phyloP scores from a whole-genome alignment of 331 rosid genomes.

The Malus hybrid region DNA sequence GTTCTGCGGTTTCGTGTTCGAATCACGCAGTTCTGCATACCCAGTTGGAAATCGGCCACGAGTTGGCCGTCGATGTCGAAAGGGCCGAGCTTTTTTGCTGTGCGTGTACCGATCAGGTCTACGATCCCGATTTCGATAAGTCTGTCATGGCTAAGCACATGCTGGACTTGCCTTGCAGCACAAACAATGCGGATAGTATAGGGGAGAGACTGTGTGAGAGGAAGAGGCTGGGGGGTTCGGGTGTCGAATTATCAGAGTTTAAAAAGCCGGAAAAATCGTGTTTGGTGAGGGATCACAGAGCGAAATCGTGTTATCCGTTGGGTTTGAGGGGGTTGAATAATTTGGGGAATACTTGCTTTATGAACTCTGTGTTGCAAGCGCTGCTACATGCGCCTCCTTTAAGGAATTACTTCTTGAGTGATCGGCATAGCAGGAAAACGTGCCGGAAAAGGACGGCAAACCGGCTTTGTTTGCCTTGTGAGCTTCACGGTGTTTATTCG shows the following conservation, averaged over 20 bases:
- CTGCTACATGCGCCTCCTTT: conserved; percentile 65
- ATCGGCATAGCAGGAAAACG: conserved; percentile 49
- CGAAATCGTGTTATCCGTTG: conserved; percentile 70
- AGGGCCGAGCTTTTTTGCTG: conserved; percentile 84
- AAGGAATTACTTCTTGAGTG: conserved; percentile 62
- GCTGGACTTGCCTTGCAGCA: conserved; percentile 18
- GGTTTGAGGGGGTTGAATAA: conserved; percentile 90
- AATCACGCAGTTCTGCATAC: conserved; percentile 51
- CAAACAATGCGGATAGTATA: conserved; percentile 40
- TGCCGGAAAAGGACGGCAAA: conserved; percentile 43
- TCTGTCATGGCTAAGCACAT: conserved; percentile 67
- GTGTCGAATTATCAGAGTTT: conserved; percentile 29
- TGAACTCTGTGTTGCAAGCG: conserved; percentile 90
- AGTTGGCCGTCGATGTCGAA: conserved; percentile 57
- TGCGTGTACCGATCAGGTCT: conserved; percentile 72
- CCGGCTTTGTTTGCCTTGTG: conserved; percentile 32
- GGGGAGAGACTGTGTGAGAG: conserved; percentile 79
- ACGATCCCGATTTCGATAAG: conserved; percentile 83
- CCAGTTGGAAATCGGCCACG: conserved; percentile 45
- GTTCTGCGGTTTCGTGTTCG: conserved; percentile 62
- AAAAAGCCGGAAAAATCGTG: conserved; percentile 27
- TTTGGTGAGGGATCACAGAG: conserved; percentile 43
- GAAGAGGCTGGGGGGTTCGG: conserved; percentile 45
- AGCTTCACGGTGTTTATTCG: conserved; percentile 26
- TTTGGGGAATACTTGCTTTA: conserved; percentile 80